phyloP scores from a whole-genome alignment of 2,329 filamentous ascomycete species.

The Colletotrichum sp. region DNA sequence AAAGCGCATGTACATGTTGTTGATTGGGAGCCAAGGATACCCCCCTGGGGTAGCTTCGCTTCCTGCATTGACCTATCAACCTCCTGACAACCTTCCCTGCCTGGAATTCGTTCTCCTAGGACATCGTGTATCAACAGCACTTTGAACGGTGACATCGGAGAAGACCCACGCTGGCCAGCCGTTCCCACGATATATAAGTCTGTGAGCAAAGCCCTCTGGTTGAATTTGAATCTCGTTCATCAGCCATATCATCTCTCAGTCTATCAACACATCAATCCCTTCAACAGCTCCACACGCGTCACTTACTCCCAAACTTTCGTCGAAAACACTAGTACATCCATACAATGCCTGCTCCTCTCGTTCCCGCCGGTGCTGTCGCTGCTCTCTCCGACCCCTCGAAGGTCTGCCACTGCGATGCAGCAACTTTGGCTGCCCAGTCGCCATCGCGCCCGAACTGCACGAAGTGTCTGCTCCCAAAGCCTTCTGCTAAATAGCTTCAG shows the following conservation, averaged over 20 bases:
- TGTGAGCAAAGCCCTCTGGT: not conserved
- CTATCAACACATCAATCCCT: not conserved
- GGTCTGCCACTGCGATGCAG: not conserved
- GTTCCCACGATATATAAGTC: not conserved
- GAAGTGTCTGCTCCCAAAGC: not conserved
- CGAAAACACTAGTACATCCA: not conserved
- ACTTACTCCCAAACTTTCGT: not conserved
- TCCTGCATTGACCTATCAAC: not conserved
- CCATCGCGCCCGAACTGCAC: not conserved
- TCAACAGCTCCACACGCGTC: not conserved
- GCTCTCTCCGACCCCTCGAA: not conserved
- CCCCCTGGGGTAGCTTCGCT: not conserved
- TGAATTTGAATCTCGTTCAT: not conserved
- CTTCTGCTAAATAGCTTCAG: not conserved
- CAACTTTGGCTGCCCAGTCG: not conserved
- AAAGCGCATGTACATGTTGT: not conserved
- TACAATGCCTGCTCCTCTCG: not conserved
- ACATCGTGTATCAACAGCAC: not conserved
- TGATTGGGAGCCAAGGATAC: not conserved
- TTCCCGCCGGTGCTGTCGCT: not conserved
- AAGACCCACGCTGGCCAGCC: not conserved
- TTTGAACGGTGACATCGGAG: not conserved
- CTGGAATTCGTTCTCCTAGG: not conserved
- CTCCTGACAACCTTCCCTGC: not conserved
- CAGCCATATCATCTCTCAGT: not conserved